Base-by-base conservation (phyloP, 1,284 basidiomycete species). In the Coniferiporia sulphurascens region DNA sequence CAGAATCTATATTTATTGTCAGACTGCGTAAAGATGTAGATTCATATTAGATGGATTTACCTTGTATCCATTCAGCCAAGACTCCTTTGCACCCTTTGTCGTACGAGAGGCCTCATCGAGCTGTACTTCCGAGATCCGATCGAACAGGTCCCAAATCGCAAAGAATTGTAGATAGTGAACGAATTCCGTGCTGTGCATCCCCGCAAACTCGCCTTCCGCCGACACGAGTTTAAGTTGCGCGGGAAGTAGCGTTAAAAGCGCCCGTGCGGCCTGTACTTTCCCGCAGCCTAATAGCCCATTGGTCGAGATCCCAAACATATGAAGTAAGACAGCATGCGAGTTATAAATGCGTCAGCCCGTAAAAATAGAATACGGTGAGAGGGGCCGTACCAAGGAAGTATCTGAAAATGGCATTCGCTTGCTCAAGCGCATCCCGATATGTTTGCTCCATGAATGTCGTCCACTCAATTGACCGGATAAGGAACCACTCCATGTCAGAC, bases 381-480 rank as follows among this genome's bases (percentile, higher is more conserved):
- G 4, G 12, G 3, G 51, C 70, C 82, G 48, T 67, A 93, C 93
- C 85, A 17, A 97, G 81, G 77, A 96, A 92, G 70, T 93, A 93
- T 13, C 94, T 84, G 58, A 93, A 72, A 54, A 95, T 88, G 44
- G 90, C 85, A 62, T 95, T 93, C 1, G 91, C 86, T 66, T 94
- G 91, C 67, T 89, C 82, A 3, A 97, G 75, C 0, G 93, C 93
- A 15, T 86, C 86, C n/a, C 78, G 74, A 63, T 87, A 85, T 1
- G 93, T 96, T 17, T 80, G 74, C 45, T 85, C 82, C 63, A 83
- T 77, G 70, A 93, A 91, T 0, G 85, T 91, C 49, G 96, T 91
- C 96, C 96, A 99, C 69, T 98, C 95, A 59, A 98, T 87, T 0
- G 91, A 90, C 8, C 93, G 83, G 53, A 98, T 80, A 8, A 99